Percentiles rank a stretch among this genome's conserved stretches.
Evolutionary conservation across 2,329 filamentous ascomycete genomes (phyloP).

Genomic region (Cordyceps fumosorosea): DNA sequence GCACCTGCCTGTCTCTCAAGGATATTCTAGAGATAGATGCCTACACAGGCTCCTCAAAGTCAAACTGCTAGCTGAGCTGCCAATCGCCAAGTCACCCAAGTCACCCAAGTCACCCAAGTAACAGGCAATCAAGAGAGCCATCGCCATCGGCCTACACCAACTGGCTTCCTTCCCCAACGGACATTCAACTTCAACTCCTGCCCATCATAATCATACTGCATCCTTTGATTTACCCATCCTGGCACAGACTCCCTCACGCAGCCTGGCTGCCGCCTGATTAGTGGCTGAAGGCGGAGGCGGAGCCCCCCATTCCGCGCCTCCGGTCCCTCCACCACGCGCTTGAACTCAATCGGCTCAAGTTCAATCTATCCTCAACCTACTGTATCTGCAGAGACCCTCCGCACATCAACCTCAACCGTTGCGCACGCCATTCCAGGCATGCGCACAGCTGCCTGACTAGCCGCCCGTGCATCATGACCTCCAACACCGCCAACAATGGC

Average conservation of each 20-base stretch:
- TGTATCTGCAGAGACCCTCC: neutral
- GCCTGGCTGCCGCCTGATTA: neutral
- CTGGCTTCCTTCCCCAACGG: too few relatives aligned
- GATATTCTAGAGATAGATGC: too few relatives aligned
- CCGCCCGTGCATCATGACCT: conserved; percentile 14
- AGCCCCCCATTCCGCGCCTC: conserved; percentile 1
- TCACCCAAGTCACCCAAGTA: too few relatives aligned
- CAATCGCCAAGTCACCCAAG: too few relatives aligned
- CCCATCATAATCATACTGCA: too few relatives aligned
- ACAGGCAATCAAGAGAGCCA: too few relatives aligned
- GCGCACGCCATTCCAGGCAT: neutral
- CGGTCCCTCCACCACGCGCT: neutral
- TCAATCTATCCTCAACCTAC: neutral
- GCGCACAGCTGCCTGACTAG: neutral
- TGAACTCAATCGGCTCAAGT: conserved; percentile 6
- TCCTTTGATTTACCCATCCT: too few relatives aligned
- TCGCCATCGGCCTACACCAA: too few relatives aligned
- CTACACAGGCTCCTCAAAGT: too few relatives aligned
- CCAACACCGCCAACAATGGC: conserved; percentile 29
- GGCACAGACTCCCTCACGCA: too few relatives aligned
- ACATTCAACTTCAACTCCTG: too few relatives aligned
- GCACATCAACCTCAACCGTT: conserved; percentile 4
- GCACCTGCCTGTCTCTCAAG: neutral
- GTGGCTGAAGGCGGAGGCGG: neutral
- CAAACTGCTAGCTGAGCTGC: too few relatives aligned